Evolutionary conservation across 805 yeast genomes (phyloP), one percentile per base, ranked within the genome.

Genomic region (Barnettozyma wickerhamii): DNA sequence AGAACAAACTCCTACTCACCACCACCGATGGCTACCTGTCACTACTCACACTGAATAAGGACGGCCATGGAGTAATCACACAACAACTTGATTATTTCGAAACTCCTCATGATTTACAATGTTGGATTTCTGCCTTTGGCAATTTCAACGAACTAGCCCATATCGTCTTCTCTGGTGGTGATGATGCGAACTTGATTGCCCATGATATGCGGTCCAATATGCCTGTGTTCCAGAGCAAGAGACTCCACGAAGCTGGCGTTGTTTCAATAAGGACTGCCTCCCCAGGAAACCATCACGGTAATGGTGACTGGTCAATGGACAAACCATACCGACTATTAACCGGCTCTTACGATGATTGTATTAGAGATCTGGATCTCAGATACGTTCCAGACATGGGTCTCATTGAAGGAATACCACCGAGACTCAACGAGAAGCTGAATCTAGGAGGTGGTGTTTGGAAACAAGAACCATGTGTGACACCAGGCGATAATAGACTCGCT

Each of bases 401-500:
- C 68, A 52, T 58, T 59, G 64, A 60, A 19, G 81, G 84, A 1
- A 53, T 67, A n/a, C 64, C 74, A 2, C 91, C 91, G 0, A 62
- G 60, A 23, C 66, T 69, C 0, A 55, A 58, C 6, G 60, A 67
- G 12, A 64, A 66, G 32, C 59, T 67, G 21, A 73, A 81, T 35
- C 65, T 93, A 4, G 90, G 88, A 1, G 98, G 99, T 6, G 99
- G 99, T 2, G 98, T 91, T 3, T 91, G 99, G 99, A 68, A 96
- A 52, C 69, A 93, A 43, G 65, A 79, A 7, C 96, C 95, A 2
- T 68, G 76, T 15, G 75, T 79, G 0, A 40, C 48, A 0, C 50
- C 55, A 4, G 50, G 55, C 12, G 68, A 67, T 26, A 63, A 74
- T 42, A 64, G 75, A 31, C 71, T 91, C 0, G 63, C 91, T 37